A percentile compares a stretch with the other conserved stretches of the same genome.
These are phyloP conservation scores for Wallacemonas sp. DNA, from an alignment of 208 protist species.

Conservation along the genomic window DNA sequence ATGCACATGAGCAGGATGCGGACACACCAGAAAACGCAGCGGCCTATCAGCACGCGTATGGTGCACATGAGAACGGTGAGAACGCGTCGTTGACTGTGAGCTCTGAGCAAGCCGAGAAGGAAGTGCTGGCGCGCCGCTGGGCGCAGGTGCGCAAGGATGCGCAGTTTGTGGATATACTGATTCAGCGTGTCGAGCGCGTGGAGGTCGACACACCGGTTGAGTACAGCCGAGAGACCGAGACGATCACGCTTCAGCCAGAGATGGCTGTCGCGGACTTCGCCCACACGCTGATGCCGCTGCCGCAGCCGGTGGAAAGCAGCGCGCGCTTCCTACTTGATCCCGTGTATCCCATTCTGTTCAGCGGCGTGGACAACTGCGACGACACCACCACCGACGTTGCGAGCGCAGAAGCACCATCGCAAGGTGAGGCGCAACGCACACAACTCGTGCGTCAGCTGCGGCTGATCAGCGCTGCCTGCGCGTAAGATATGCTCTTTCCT, in stretches of 20 bases:
- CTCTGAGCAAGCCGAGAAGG: constrained; percentile 44
- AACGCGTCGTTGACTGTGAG: constrained; percentile 10
- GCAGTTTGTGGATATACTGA: constrained; percentile 74
- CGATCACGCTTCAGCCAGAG: constrained; percentile 61
- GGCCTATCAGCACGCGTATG: constrained; percentile 14
- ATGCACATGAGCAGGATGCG: neutral
- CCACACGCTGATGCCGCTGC: constrained; percentile 50
- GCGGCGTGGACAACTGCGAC: neutral
- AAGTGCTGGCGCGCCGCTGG: constrained; percentile 56
- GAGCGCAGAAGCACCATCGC: neutral
- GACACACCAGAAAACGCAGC: constrained; percentile 5
- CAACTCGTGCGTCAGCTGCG: neutral
- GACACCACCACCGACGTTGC: neutral
- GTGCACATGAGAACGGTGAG: constrained; percentile 5
- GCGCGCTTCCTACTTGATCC: constrained; percentile 58
- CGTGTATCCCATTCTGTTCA: constrained; percentile 17
- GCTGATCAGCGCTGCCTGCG: too few species aligned
- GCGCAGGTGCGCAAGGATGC: constrained; percentile 54
- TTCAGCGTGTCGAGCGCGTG: constrained; percentile 76
- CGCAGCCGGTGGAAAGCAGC: constrained; percentile 35
- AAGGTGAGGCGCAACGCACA: neutral
- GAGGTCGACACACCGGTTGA: constrained; percentile 55
- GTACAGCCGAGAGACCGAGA: constrained; percentile 71
- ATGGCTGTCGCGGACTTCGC: constrained; percentile 34
- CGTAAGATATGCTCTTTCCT: too few species aligned